A percentile compares a stretch with the other conserved stretches of the same genome.
Conservation (phyloP, 805 yeast genomes). For the Lachancea mirantina region DNA sequence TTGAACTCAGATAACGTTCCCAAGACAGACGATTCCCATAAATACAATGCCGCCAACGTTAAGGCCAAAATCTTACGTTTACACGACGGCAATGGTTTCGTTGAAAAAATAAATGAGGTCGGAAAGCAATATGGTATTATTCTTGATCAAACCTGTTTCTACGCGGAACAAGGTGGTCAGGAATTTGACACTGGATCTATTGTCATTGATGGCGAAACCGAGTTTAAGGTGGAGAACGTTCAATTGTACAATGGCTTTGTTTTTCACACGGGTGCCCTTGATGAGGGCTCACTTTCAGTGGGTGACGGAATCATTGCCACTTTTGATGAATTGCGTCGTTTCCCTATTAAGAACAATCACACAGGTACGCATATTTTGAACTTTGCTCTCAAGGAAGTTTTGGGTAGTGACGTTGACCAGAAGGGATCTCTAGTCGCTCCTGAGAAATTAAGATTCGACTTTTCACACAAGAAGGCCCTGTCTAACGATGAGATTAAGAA, state of each 20-base stretch:
- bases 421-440: conserved; percentile 95
- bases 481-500: conserved; percentile 59
- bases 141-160: conserved; percentile 86
- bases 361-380: conserved; percentile 96
- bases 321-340: conserved; percentile 87
- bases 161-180: conserved; percentile 99
- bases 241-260: conserved; percentile 93
- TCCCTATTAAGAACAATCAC: conserved; percentile 95
- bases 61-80: conserved; percentile 66
- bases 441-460: conserved; percentile 93
- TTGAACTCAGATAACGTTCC: conserved; percentile 54
- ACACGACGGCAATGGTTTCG: conserved; percentile 58
- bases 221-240: conserved; percentile 85
- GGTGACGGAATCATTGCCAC: conserved; percentile 74
- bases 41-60: conserved; percentile 67
- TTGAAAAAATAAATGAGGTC: conserved; percentile 38
- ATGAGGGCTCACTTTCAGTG: conserved; percentile 66
- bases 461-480: conserved; percentile 85
- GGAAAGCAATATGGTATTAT: conserved; percentile 67
- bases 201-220: conserved; percentile 79
- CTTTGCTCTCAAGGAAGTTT: conserved; percentile 74
- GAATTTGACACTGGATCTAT: conserved; percentile 92
- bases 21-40: conserved; percentile 76
- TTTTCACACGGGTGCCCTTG: conserved; percentile 82
- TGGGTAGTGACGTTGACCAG: conserved; percentile 88